Percentiles rank a stretch among this genome's conserved stretches.
These are phyloP conservation scores for Colletotrichum higginsianum DNA, from an alignment of 2,329 filamentous ascomycete genomes.

Conservation along the genomic window DNA sequence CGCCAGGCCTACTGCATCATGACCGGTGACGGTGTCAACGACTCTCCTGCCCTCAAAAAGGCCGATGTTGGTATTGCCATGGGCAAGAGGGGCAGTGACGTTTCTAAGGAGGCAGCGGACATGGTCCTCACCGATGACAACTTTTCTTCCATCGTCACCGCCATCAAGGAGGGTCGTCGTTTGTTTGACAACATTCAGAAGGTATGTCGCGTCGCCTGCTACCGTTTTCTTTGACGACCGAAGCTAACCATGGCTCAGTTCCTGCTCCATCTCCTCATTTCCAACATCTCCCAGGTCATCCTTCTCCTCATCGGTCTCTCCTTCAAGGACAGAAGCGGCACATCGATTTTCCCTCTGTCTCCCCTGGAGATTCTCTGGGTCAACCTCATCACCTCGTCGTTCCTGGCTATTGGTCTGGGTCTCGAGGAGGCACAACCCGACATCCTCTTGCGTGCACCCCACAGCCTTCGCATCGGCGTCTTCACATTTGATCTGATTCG, in stretches of 20 bases:
- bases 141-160: constrained; percentile 85
- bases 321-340: constrained; percentile 72
- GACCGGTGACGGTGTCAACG: constrained; percentile 84
- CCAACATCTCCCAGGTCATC: constrained; percentile 79
- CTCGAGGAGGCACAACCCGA: constrained; percentile 79
- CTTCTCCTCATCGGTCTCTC: constrained; percentile 78
- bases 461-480: constrained; percentile 71
- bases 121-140: constrained; percentile 93
- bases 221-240: background rate
- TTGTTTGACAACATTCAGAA: constrained; percentile 83
- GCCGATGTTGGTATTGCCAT: constrained; percentile 84
- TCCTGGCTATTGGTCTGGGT: constrained; percentile 80
- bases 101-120: constrained; percentile 86
- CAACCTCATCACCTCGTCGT: constrained; percentile 80
- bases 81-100: constrained; percentile 79
- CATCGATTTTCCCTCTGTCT: constrained; percentile 79
- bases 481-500: constrained; percentile 76
- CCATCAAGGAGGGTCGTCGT: constrained; percentile 78
- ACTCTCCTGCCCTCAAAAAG: constrained; percentile 80
- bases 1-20: constrained; percentile 79
- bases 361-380: constrained; percentile 84
- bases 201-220: constrained; percentile 56
- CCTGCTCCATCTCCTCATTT: constrained; percentile 76
- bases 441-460: constrained; percentile 76
- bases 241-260: constrained; percentile 57